Evolutionary conservation across 2,329 filamentous ascomycete species (phyloP), one percentile per base, ranked within the genome.

Genomic region (Helicocarpus griseus): DNA sequence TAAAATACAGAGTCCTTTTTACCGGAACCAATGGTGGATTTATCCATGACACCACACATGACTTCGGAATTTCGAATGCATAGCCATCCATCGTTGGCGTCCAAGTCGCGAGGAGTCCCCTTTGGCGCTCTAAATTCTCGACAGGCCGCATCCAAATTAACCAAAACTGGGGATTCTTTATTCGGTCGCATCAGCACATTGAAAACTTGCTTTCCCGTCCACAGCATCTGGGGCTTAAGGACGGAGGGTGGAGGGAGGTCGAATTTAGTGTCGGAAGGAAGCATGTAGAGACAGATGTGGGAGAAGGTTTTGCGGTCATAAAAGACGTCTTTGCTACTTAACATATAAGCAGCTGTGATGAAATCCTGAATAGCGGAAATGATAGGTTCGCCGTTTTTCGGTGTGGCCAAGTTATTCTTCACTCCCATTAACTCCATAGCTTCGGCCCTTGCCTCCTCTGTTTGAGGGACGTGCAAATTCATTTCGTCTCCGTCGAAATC

Each of bases 321-420:
- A 69, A 98, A 97, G 52, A 83, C 81, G 65, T 97, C 91, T 65
- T 97, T 97, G 68, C 84, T 87, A 61, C 89, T 95, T 24, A 97
- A 76, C 3, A 97, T 73, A 64, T 89, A 98, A 0, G 93, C 87
- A 3, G 90, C 90, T 24, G 91, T 97, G 61, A 98, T 97, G 72
- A 98, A 98, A 76, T 98, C 93, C 64, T 98, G 93, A 28, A 95
- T 98, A n/a, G 93, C 91, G 17, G 90, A 89, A 72, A 98, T 97
- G 61, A 98, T 95, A 1, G 93, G 93, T 60, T 95, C 91, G 65
- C 93, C 93, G 71, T 97, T 97, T 70, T 96, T 96, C 0, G 93
- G 93, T 0, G 93, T 98, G 3, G 86, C 86, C 53, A 98, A 71
- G 66, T 98, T 98, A 75, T 97, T 83, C 71, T 96, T 95, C 51